A percentile compares a stretch with the other conserved stretches of the same genome.
These are phyloP conservation scores for Petrea volubilis DNA, from an alignment of 257 asterid genomes.

Conservation along the genomic window DNA sequence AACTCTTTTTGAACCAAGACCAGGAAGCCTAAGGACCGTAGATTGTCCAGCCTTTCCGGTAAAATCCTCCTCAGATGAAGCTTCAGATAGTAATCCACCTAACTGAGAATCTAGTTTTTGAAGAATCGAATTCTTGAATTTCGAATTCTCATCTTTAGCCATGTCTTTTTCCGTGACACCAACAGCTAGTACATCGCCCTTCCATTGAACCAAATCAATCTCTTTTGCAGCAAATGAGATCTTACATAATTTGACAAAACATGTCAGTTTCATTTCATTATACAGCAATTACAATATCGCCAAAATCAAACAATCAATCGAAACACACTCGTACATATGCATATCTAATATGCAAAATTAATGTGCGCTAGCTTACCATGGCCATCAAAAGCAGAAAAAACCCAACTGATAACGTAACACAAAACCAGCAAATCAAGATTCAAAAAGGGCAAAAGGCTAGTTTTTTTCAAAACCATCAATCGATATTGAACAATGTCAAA, in stretches of 20 bases:
- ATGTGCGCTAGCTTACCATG: background rate
- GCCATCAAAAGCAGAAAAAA: background rate
- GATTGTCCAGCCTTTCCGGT: conserved; percentile 91
- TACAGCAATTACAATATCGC: background rate
- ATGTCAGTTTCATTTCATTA: conserved; percentile 21
- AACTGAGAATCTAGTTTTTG: conserved; percentile 71
- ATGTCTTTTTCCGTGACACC: conserved; percentile 81
- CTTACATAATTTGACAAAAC: conserved; percentile 37
- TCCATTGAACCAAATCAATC: conserved; percentile 86
- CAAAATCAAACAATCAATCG: background rate
- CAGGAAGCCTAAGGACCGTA: conserved; percentile 72
- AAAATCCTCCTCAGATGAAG: conserved; percentile 86
- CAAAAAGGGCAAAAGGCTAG: background rate
- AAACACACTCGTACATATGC: background rate
- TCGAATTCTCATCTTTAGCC: conserved; percentile 67
- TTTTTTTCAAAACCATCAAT: background rate
- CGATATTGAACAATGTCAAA: background rate
- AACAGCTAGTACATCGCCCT: conserved; percentile 89
- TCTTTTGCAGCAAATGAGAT: conserved; percentile 87
- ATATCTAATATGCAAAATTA: background rate
- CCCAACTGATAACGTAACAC: background rate
- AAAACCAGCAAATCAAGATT: background rate
- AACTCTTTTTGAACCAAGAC: conserved; percentile 77
- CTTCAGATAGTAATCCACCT: conserved; percentile 79
- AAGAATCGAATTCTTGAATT: conserved; percentile 68